Evolutionary conservation across 345 rosid species (phyloP).

Genomic region (Pelargonium nanum): DNA sequence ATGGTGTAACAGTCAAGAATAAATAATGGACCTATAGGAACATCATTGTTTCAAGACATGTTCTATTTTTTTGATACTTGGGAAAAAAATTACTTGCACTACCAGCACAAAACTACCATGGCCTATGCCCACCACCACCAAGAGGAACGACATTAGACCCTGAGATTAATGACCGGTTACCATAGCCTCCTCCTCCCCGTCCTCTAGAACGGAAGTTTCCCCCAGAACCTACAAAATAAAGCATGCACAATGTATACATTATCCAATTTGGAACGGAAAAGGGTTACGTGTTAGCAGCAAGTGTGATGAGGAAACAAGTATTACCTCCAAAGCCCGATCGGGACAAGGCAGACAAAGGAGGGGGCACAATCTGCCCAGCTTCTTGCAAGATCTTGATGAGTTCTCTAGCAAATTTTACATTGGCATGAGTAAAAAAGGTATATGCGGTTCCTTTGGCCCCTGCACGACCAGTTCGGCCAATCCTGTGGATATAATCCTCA

Average conservation of each 20-base stretch:
- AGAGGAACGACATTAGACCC: conserved; percentile 68
- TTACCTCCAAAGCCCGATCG: conserved; percentile 56
- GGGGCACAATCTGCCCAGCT: conserved; percentile 75
- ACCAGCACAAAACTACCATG: conserved; percentile 30
- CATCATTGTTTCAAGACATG: neutral
- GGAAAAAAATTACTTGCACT: no score
- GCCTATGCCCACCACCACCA: conserved; percentile 53
- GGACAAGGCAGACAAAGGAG: conserved; percentile 49
- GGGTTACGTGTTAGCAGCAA: neutral
- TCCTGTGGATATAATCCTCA: conserved; percentile 94
- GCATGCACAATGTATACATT: neutral
- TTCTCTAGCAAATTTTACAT: conserved; percentile 74
- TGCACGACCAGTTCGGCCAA: conserved; percentile 96
- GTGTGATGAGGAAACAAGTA: neutral
- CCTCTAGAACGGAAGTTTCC: conserved; percentile 71
- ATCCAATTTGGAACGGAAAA: neutral
- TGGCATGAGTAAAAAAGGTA: conserved; percentile 74
- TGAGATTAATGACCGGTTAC: conserved; percentile 47
- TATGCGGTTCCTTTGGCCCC: conserved; percentile 92
- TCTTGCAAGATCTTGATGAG: conserved; percentile 83
- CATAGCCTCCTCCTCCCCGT: conserved; percentile 66
- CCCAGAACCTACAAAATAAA: conserved; percentile 32
- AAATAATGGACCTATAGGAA: no score
- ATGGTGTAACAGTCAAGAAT: no score
- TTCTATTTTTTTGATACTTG: no score